Conservation (phyloP, 768 basidiomycete species). For the Boletus subparvulus region DNA sequence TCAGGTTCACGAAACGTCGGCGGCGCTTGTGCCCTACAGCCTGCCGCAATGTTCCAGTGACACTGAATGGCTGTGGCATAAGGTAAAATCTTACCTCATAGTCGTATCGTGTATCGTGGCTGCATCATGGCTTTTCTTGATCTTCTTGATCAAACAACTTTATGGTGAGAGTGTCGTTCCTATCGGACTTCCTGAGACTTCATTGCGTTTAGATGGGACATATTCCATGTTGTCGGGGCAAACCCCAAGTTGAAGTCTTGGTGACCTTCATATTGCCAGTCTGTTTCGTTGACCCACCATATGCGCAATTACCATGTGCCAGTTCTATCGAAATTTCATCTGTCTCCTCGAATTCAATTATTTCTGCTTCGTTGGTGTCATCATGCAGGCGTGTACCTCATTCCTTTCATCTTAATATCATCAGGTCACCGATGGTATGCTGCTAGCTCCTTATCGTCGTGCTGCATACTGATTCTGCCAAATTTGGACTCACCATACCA, state of each 20-base stretch:
- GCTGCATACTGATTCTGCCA: slow-evolving; percentile 57
- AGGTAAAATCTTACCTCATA: slow-evolving; percentile 66
- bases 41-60: slow-evolving; percentile 46
- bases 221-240: slow-evolving; percentile 87
- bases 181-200: not conserved
- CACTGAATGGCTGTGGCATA: slow-evolving; percentile 55
- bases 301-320: slow-evolving; percentile 69
- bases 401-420: not conserved
- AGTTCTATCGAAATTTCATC: slow-evolving; percentile 83
- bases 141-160: slow-evolving; percentile 68
- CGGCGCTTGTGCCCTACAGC: slow-evolving; percentile 47
- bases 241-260: slow-evolving; percentile 81
- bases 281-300: not conserved
- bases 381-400: slow-evolving; percentile 64
- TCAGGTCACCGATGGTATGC: not conserved
- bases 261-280: slow-evolving; percentile 19
- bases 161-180: slow-evolving; percentile 51
- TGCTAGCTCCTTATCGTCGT: slow-evolving; percentile 81
- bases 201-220: slow-evolving; percentile 65
- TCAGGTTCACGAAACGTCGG: slow-evolving; percentile 71
- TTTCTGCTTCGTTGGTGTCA: slow-evolving; percentile 84
- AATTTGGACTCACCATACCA: slow-evolving; percentile 69
- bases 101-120: slow-evolving; percentile 70
- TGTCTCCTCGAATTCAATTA: slow-evolving; percentile 90
- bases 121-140: slow-evolving; percentile 61